These are phyloP conservation scores for Durusdinium trenchii DNA, from an alignment of 73 alveolate species.

Conservation along the genomic window DNA sequence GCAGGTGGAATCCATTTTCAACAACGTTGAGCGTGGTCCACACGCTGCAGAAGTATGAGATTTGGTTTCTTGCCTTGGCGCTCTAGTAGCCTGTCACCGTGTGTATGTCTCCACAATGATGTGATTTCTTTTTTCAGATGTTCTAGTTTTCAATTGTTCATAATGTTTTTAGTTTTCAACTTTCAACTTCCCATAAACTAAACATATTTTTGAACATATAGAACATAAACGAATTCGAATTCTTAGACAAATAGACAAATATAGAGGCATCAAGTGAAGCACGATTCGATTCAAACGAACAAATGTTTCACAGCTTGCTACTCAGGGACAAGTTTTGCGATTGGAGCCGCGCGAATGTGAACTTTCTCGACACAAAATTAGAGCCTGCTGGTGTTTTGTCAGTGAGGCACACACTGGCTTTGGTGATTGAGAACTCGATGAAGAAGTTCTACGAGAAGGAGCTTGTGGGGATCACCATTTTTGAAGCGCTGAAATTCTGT, in stretches of 20 bases:
- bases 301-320: no score
- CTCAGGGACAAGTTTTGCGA: neutral
- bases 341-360: conserved; percentile 30
- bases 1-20: neutral
- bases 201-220: no score
- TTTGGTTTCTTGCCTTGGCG: neutral
- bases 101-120: neutral
- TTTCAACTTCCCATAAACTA: no score
- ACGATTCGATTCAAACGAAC: no score
- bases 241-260: no score
- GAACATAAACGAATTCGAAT: no score
- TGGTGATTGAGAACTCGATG: neutral
- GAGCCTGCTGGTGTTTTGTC: neutral
- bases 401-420: neutral
- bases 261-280: no score
- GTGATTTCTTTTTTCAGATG: neutral
- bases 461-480: neutral
- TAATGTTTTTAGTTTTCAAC: neutral
- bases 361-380: neutral
- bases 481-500: conserved; percentile 22
- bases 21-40: neutral
- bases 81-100: no score
- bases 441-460: conserved; percentile 21
- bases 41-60: neutral
- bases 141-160: neutral